Evolutionary conservation across 2,329 filamentous ascomycete species (phyloP).

Genomic region (Sclerotinia sclerotiorum): DNA sequence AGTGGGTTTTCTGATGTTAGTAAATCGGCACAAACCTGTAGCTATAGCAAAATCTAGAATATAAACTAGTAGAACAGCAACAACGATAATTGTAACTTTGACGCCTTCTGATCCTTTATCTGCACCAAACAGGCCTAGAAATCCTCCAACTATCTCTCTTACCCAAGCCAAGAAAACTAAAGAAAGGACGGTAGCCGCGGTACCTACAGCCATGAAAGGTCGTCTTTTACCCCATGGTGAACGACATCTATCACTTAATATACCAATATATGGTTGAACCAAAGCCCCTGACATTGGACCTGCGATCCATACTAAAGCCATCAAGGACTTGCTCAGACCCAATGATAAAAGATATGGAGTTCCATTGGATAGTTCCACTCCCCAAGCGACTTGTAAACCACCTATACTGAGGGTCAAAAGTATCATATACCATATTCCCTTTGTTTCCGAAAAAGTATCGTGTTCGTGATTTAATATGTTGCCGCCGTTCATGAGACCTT

Average conservation of each 20-base stretch:
- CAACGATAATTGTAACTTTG: conserved; percentile 66
- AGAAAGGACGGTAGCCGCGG: conserved; percentile 63
- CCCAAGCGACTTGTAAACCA: conserved; percentile 92
- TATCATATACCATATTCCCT: conserved; percentile 82
- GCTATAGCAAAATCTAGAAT: conserved; percentile 94
- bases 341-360: conserved; percentile 81
- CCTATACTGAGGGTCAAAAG: conserved; percentile 84
- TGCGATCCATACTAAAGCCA: conserved; percentile 83
- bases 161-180: conserved; percentile 73
- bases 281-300: conserved; percentile 75
- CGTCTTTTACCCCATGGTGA: conserved; percentile 74
- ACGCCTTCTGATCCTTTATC: conserved; percentile 63
- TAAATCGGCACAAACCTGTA: conserved; percentile 57
- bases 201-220: conserved; percentile 75
- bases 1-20: conserved; percentile 15
- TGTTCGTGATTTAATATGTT: conserved; percentile 45
- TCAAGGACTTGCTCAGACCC: conserved; percentile 77
- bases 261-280: conserved; percentile 80
- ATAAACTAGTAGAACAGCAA: conserved; percentile 85
- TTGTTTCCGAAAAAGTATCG: conserved; percentile 61
- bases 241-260: conserved; percentile 76
- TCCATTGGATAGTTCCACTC: conserved; percentile 89
- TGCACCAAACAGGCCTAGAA: conserved; percentile 70
- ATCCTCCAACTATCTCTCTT: conserved; percentile 66
- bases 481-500: conserved; percentile 41